These are phyloP conservation scores for Myotisia sp. DNA, from an alignment of 2,329 filamentous ascomycete genomes.

Conservation along the genomic window DNA sequence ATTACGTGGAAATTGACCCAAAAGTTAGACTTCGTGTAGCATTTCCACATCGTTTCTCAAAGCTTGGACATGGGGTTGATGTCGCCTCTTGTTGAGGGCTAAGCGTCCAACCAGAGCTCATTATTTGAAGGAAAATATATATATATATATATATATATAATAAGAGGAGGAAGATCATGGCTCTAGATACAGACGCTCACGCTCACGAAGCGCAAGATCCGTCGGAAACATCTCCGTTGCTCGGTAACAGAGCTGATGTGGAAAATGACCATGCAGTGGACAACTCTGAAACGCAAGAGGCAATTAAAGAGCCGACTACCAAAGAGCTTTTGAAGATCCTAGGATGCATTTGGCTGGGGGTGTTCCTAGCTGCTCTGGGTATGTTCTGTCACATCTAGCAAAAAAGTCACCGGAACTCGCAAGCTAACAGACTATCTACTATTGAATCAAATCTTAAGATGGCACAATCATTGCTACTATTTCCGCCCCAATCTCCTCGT, in stretches of 20 bases:
- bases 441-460: constrained; percentile 34
- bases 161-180: too few species aligned
- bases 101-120: too few species aligned
- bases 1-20: too few species aligned
- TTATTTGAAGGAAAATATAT: too few species aligned
- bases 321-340: constrained; percentile 36
- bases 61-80: too few species aligned
- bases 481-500: constrained; percentile 66
- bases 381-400: constrained; percentile 1
- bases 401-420: background rate
- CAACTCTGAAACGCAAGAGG: constrained; percentile 1
- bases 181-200: too few species aligned
- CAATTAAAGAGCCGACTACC: constrained; percentile 26
- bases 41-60: too few species aligned
- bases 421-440: constrained; percentile 4
- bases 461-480: constrained; percentile 75
- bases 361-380: constrained; percentile 45
- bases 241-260: constrained; percentile 5
- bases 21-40: too few species aligned
- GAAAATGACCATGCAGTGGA: constrained; percentile 2
- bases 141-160: too few species aligned
- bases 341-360: constrained; percentile 38
- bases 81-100: too few species aligned
- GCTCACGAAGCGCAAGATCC: too few species aligned
- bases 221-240: constrained; percentile 12